Evolutionary conservation across 306 rosid genomes (phyloP).

Genomic region (cucumber (Cucumis sativus)): DNA sequence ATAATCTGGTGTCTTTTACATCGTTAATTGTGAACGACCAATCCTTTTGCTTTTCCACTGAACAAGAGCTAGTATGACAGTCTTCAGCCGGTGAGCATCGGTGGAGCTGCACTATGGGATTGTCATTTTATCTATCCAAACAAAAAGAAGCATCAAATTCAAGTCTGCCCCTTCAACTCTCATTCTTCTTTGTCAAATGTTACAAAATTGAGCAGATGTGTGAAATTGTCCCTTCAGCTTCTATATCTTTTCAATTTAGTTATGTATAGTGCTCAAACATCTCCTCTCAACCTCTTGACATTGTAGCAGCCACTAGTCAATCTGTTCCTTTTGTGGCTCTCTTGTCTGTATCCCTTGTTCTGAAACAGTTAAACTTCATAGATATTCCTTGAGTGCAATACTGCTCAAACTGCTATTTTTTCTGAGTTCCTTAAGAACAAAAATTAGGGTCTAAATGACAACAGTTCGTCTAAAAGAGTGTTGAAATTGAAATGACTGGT

Average conservation of each 20-base stretch:
- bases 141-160: neutral
- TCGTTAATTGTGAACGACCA: neutral
- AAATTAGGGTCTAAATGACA: neutral
- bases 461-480: neutral
- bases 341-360: neutral
- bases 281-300: neutral
- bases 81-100: neutral
- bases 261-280: neutral
- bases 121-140: neutral
- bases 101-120: neutral
- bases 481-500: neutral
- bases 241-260: neutral
- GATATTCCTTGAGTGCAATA: neutral
- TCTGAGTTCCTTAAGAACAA: neutral
- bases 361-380: neutral
- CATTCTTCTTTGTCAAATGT: neutral
- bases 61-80: neutral
- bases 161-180: neutral
- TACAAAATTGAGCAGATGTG: neutral
- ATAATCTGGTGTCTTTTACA: neutral
- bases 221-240: neutral
- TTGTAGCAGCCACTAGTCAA: neutral
- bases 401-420: neutral
- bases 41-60: neutral
- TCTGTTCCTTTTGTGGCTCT: neutral